Percentiles rank a stretch among this genome's conserved stretches.
These are phyloP conservation scores for Castanopsis chinensis DNA, from an alignment of 306 rosid species.

Conservation along the genomic window DNA sequence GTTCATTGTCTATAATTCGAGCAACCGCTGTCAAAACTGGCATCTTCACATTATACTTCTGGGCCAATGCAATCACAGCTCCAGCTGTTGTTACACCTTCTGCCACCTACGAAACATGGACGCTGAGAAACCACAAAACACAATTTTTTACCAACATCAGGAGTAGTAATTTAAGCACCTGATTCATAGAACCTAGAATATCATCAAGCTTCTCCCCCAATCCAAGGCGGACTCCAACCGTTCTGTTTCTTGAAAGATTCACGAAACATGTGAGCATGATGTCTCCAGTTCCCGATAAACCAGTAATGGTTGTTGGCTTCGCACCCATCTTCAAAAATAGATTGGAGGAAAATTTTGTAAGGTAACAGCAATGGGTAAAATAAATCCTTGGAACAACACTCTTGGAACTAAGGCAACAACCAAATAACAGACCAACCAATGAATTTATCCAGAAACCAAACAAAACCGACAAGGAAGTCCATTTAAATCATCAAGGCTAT, in stretches of 20 bases:
- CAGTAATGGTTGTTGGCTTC: slow-evolving; percentile 82
- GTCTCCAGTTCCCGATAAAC: slow-evolving; percentile 92
- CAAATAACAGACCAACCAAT: not conserved
- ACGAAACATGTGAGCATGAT: slow-evolving; percentile 95
- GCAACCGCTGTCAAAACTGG: slow-evolving; percentile 97
- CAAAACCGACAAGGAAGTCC: not conserved
- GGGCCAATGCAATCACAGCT: slow-evolving; percentile 90
- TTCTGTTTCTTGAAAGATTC: slow-evolving; percentile 87
- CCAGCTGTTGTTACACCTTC: slow-evolving; percentile 96
- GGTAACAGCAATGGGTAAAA: not conserved
- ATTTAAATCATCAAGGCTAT: not conserved
- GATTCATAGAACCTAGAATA: slow-evolving; percentile 78
- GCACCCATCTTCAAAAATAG: slow-evolving; percentile 83
- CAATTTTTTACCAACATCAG: not conserved
- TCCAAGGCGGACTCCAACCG: slow-evolving; percentile 87
- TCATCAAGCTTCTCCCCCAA: slow-evolving; percentile 82
- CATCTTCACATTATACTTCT: slow-evolving; percentile 86
- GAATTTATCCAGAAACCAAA: not conserved
- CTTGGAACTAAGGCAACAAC: not conserved
- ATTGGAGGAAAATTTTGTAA: slow-evolving; percentile 16
- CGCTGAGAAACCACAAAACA: not conserved
- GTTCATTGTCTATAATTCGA: slow-evolving; percentile 80
- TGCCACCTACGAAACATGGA: slow-evolving; percentile 56
- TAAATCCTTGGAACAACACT: not conserved
- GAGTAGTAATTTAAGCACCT: slow-evolving; percentile 41